These are phyloP conservation scores for Hypoxylon sp. DNA, from an alignment of 2,329 filamentous ascomycete genomes.

Conservation along the genomic window DNA sequence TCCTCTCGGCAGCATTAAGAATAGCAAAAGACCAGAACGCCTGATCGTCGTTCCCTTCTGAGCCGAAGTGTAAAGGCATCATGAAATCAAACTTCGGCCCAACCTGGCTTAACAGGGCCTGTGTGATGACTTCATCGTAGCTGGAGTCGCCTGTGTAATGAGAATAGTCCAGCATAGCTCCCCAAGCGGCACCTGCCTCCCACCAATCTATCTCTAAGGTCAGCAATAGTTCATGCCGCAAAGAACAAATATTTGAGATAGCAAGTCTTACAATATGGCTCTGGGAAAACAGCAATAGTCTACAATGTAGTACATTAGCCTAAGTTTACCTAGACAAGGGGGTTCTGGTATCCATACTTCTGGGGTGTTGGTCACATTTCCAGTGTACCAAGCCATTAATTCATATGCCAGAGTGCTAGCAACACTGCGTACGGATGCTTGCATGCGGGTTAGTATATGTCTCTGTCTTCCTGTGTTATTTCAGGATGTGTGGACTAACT, in stretches of 20 bases:
- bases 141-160: slow-evolving; percentile 74
- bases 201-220: slow-evolving; percentile 68
- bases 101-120: slow-evolving; percentile 71
- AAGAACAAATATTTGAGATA: slow-evolving; percentile 55
- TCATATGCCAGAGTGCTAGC: slow-evolving; percentile 73
- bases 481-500: slow-evolving; percentile 32
- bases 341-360: slow-evolving; percentile 53
- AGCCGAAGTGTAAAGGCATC: slow-evolving; percentile 67
- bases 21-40: slow-evolving; percentile 80
- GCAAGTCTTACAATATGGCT: slow-evolving; percentile 68
- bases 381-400: slow-evolving; percentile 75
- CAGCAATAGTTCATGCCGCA: slow-evolving; percentile 47
- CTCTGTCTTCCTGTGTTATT: background rate
- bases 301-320: slow-evolving; percentile 49
- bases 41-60: slow-evolving; percentile 82
- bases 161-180: slow-evolving; percentile 79
- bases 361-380: slow-evolving; percentile 69
- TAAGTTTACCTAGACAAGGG: background rate
- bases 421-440: slow-evolving; percentile 74
- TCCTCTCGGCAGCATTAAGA: slow-evolving; percentile 77
- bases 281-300: slow-evolving; percentile 73
- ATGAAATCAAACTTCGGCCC: slow-evolving; percentile 74
- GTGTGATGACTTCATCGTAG: slow-evolving; percentile 72
- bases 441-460: slow-evolving; percentile 39
- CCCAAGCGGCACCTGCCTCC: slow-evolving; percentile 76